Evolutionary conservation across 1,284 basidiomycete genomes (phyloP).

Genomic region (Athelia sp.): DNA sequence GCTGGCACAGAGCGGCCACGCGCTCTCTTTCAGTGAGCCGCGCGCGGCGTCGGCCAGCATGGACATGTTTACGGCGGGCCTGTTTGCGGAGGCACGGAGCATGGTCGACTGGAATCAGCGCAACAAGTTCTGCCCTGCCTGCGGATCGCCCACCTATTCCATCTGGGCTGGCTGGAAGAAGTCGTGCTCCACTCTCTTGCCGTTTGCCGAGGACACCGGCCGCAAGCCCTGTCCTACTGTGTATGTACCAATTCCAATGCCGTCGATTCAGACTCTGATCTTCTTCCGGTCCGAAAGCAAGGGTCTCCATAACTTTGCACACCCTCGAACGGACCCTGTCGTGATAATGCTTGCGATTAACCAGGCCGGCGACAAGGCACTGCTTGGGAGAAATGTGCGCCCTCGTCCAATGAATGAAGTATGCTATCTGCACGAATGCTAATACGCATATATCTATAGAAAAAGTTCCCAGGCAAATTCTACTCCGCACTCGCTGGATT

Average conservation of each 20-base stretch:
- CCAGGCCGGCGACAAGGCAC: conserved; percentile 72
- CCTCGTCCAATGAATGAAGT: conserved; percentile 1
- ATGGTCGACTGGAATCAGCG: conserved; percentile 88
- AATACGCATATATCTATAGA: conserved; percentile 32
- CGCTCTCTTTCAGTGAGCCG: conserved; percentile 64
- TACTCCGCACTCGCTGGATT: conserved; percentile 92
- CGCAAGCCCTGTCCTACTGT: conserved; percentile 63
- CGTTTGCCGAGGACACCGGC: conserved; percentile 60
- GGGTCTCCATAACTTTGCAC: conserved; percentile 85
- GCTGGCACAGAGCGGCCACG: conserved; percentile 30
- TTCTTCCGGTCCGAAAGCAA: conserved; percentile 37
- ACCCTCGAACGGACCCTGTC: conserved; percentile 85
- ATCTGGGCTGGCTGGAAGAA: conserved; percentile 97
- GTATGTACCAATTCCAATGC: conserved; percentile 32
- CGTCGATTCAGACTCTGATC: conserved; percentile 4
- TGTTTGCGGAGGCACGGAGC: conserved; percentile 75
- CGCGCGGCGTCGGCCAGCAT: conserved; percentile 53
- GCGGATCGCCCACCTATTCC: conserved; percentile 79
- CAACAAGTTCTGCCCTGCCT: conserved; percentile 88
- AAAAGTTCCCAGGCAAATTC: conserved; percentile 63
- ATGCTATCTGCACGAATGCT: not conserved
- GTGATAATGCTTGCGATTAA: conserved; percentile 91
- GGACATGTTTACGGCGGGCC: conserved; percentile 56
- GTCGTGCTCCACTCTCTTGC: conserved; percentile 69
- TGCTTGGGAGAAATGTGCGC: conserved; percentile 83